These are phyloP conservation scores for Spinacia oleracea DNA, from an alignment of 179 eudicot species.

Conservation along the genomic window DNA sequence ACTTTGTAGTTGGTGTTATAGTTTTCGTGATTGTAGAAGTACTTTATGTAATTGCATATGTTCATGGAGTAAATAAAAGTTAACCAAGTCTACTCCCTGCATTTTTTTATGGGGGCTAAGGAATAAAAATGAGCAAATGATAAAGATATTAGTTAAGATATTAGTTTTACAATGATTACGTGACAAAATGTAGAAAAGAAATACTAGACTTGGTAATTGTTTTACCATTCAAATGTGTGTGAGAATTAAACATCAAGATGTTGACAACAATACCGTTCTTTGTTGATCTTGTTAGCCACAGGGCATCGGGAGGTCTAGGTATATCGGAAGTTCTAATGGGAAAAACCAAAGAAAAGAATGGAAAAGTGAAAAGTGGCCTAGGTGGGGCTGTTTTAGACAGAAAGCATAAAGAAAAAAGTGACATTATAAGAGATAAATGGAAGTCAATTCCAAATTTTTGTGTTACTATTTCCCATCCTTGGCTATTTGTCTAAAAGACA, in stretches of 20 bases:
- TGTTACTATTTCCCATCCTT: neutral
- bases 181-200: neutral
- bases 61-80: neutral
- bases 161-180: neutral
- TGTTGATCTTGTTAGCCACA: neutral
- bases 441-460: neutral
- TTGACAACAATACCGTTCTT: neutral
- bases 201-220: conserved; percentile 7
- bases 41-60: neutral
- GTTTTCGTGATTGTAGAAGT: neutral
- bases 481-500: neutral
- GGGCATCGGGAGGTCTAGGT: neutral
- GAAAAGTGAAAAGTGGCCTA: too few species aligned
- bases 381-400: neutral
- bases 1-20: neutral
- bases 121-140: conserved; percentile 10
- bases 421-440: neutral
- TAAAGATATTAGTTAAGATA: neutral
- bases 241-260: neutral
- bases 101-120: conserved; percentile 7
- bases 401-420: neutral
- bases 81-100: conserved; percentile 3
- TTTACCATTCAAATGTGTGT: conserved; percentile 21
- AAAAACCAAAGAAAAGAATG: too few species aligned
- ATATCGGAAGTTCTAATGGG: too few species aligned